Percentiles rank a stretch among this genome's conserved stretches.
Conservation (phyloP, 805 yeast genomes). For the Starmerella floricola region DNA sequence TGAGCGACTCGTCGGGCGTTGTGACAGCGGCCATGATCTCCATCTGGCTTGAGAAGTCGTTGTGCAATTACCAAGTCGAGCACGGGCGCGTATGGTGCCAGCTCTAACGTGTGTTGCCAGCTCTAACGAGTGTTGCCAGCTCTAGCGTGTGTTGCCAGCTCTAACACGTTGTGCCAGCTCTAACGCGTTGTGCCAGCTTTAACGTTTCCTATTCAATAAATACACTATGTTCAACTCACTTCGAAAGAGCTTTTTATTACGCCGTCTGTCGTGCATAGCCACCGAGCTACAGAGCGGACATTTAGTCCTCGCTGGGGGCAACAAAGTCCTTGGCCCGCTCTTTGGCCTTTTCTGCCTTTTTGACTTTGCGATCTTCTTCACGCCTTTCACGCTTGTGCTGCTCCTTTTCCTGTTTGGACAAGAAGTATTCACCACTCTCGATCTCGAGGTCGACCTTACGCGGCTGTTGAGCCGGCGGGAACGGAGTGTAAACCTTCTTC, state of each 20-base stretch:
- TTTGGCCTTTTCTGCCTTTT: conserved; percentile 48
- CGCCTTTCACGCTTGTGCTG: conserved; percentile 60
- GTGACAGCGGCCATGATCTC: conserved; percentile 70
- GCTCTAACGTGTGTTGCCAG: too few species aligned
- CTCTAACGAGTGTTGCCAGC: too few species aligned
- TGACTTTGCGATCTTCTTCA: conserved; percentile 63
- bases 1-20: conserved; percentile 76
- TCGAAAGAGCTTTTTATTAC: too few species aligned
- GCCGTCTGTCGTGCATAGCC: too few species aligned
- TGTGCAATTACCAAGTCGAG: conserved; percentile 59
- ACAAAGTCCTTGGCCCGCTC: conserved; percentile 68
- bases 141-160: too few species aligned
- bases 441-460: conserved; percentile 94
- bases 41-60: conserved; percentile 55
- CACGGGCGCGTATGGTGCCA: conserved; percentile 73
- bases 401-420: conserved; percentile 74
- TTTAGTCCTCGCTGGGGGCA: conserved; percentile 70
- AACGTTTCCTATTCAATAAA: too few species aligned
- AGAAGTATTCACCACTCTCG: conserved; percentile 96
- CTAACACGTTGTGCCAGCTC: too few species aligned
- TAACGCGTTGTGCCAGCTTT: too few species aligned
- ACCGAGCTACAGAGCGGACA: too few species aligned
- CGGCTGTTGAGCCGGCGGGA: conserved; percentile 96
- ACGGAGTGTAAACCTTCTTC: conserved; percentile 84
- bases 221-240: too few species aligned